Percentiles rank a stretch among this genome's conserved stretches.
phyloP scores from a whole-genome alignment of 257 asterid species.

The Misopates orontium region DNA sequence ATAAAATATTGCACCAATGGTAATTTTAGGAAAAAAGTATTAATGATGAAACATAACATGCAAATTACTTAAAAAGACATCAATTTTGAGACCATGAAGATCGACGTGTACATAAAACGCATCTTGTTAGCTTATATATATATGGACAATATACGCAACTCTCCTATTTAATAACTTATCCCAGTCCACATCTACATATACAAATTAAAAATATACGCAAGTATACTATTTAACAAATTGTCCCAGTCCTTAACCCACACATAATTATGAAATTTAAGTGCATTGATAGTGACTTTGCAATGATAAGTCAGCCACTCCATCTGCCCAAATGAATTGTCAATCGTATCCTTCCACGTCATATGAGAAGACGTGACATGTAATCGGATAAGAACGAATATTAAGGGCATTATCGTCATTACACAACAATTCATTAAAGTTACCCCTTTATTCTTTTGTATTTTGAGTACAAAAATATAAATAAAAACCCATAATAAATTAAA shows the following conservation, averaged over 20 bases:
- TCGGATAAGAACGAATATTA: conserved; percentile 36
- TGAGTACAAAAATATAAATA: not conserved
- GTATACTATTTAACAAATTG: no score
- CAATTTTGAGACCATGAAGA: no score
- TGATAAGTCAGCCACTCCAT: conserved; percentile 20
- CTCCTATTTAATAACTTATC: no score
- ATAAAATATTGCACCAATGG: no score
- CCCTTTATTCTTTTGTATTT: not conserved
- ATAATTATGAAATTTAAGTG: not conserved
- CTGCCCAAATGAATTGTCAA: not conserved
- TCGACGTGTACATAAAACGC: no score
- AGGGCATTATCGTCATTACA: conserved; percentile 28
- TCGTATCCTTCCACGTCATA: conserved; percentile 28
- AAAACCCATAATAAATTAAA: conserved; percentile 5
- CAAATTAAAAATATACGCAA: no score
- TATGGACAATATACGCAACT: no score
- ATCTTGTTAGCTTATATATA: no score
- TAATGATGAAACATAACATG: not conserved
- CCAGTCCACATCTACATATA: no score
- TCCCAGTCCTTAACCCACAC: no score
- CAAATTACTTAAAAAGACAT: no score
- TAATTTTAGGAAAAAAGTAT: not conserved
- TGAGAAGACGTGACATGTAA: conserved; percentile 24
- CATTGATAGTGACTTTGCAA: conserved; percentile 1
- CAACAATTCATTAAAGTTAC: not conserved